A percentile compares a stretch with the other conserved stretches of the same genome.
Conservation (phyloP, 2,329 filamentous ascomycete genomes). For the Emmonsia crescens region DNA sequence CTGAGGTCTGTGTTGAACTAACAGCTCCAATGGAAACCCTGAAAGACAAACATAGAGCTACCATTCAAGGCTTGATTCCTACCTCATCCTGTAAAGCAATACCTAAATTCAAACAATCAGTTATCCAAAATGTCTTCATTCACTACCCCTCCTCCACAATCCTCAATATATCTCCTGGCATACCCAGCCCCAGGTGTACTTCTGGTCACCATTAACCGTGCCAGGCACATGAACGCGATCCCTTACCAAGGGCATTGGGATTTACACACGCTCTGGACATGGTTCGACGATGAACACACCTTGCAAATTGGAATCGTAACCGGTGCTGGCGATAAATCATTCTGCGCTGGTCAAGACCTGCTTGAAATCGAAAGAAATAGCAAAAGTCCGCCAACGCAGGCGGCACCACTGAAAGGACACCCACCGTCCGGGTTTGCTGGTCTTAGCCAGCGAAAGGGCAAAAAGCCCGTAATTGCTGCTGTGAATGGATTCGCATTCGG, state of each 20-base stretch:
- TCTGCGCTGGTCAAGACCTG: constrained; percentile 36
- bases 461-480: constrained; percentile 66
- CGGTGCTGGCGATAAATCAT: constrained; percentile 33
- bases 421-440: constrained; percentile 45
- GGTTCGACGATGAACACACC: constrained; percentile 32
- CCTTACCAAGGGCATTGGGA: constrained; percentile 30
- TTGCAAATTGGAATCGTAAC: constrained; percentile 35
- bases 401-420: constrained; percentile 24
- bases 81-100: neutral
- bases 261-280: constrained; percentile 28
- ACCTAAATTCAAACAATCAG: neutral
- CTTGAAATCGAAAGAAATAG: constrained; percentile 30
- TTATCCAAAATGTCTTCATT: constrained; percentile 1
- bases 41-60: neutral
- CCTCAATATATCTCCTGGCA: constrained; percentile 20
- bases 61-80: neutral
- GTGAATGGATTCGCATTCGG: constrained; percentile 69
- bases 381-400: constrained; percentile 17
- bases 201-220: constrained; percentile 35
- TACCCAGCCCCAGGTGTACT: constrained; percentile 34
- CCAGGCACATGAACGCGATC: constrained; percentile 32
- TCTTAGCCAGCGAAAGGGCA: constrained; percentile 45
- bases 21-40: neutral
- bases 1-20: neutral
- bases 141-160: constrained; percentile 8